These are phyloP conservation scores for Pogostemon cablin DNA, from an alignment of 257 asterid genomes.

Conservation along the genomic window DNA sequence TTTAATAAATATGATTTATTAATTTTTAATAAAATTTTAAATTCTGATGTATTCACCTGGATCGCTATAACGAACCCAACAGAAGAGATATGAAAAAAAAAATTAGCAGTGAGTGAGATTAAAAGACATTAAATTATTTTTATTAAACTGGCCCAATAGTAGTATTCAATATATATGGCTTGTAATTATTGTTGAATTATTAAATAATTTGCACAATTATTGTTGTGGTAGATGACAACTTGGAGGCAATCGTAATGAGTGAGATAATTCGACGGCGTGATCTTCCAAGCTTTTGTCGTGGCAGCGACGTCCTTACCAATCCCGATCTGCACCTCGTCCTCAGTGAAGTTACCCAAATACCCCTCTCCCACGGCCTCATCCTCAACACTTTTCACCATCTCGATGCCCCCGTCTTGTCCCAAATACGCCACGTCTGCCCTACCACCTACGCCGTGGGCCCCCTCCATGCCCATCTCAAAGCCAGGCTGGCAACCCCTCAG, in stretches of 20 bases:
- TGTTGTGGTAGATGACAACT: conserved; percentile 49
- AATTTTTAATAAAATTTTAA: no score
- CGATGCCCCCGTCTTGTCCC: conserved; percentile 52
- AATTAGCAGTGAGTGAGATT: no score
- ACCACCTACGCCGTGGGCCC: conserved; percentile 63
- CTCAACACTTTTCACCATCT: conserved; percentile 70
- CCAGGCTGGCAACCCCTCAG: background rate
- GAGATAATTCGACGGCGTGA: conserved; percentile 72
- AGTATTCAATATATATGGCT: no score
- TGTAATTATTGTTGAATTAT: no score
- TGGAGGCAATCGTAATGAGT: conserved; percentile 60
- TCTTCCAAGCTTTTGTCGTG: conserved; percentile 63
- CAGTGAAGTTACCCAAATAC: conserved; percentile 33
- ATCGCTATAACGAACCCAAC: no score
- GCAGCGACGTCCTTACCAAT: conserved; percentile 27
- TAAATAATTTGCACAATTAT: background rate
- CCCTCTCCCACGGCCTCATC: conserved; percentile 53
- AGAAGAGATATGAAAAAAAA: no score
- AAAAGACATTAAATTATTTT: no score
- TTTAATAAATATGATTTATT: no score
- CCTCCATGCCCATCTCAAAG: conserved; percentile 50
- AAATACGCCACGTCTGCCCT: conserved; percentile 54
- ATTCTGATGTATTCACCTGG: no score
- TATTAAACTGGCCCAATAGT: no score
- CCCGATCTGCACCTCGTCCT: conserved; percentile 30